Evolutionary conservation across 1,284 basidiomycete genomes (phyloP), one percentile per base, ranked within the genome.

Genomic region (Puccinia horiana): DNA sequence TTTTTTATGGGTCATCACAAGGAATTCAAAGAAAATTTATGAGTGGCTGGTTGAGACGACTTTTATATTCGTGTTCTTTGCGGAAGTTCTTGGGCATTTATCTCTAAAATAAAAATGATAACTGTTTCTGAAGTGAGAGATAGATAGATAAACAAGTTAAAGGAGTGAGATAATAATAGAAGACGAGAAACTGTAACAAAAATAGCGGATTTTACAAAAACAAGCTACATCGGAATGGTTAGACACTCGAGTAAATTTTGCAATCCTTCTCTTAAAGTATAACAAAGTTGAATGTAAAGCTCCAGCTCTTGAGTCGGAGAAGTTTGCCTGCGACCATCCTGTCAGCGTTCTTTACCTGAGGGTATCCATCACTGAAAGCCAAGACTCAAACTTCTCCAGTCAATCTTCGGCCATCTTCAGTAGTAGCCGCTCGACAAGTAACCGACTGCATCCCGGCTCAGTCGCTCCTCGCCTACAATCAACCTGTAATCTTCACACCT

Each of bases 401-500:
- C n/a, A 26, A 2, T 6, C n/a, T 29, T 35, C 61, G 61, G 35
- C 32, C n/a, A 37, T 63, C 16, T 42, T 63, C 16, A 63, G 16
- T 42, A 56, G 32, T 74, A 74, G 52, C 35, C 72, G 35, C 72
- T 23, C 32, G 1, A 1, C 11, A 77, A 42, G 63, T 54, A 79
- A 14, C 52, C 16, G 47, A 79, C 65, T 37, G 65, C 77, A 56
- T 67, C 63, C n/a, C 26, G 63, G 67, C 77, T 79, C 20, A 79
- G 63, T 2, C 49, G 37, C 23, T 70, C 4, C 23, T 79, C 44
- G 26, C 77, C 77, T 23, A 79, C 42, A n/a, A 79, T 40, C 42
- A 79, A 79, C 32, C 77, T 42, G 47, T 70, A 79, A 40, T 79
- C 77, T 79, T 79, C 77, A 44, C 61, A 79, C 26, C 29, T 69